phyloP scores from a whole-genome alignment of 2,329 filamentous ascomycete species.

The Ophiostoma montium region DNA sequence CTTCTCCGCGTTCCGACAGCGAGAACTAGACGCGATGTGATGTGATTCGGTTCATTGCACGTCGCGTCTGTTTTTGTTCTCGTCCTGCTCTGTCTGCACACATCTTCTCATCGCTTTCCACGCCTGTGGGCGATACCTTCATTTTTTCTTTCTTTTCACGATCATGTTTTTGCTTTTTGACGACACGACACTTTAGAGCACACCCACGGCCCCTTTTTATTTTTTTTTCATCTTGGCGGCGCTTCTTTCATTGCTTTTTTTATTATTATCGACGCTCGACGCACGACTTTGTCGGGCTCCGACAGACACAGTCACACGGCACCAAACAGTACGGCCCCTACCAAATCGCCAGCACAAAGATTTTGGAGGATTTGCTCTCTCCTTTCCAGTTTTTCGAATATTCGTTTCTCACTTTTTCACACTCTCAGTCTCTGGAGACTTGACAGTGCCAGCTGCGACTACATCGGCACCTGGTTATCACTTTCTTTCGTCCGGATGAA shows the following conservation, averaged over 20 bases:
- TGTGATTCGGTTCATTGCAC: background rate
- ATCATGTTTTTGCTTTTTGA: background rate
- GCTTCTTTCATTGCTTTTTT: background rate
- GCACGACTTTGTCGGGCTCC: background rate
- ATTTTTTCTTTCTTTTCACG: background rate
- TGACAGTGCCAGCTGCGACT: background rate
- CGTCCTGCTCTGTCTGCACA: conserved; percentile 1
- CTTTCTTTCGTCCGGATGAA: background rate
- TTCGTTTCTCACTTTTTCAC: background rate
- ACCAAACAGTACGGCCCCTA: background rate
- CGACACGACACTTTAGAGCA: background rate
- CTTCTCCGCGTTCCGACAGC: conserved; percentile 1
- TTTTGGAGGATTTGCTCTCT: background rate
- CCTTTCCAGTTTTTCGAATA: conserved; percentile 4
- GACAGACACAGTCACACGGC: background rate
- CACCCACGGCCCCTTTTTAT: background rate
- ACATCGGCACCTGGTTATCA: background rate
- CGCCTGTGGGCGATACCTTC: background rate
- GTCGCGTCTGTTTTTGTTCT: background rate
- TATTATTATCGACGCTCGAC: background rate
- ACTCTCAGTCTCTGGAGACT: background rate
- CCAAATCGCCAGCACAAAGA: background rate
- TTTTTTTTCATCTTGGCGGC: background rate
- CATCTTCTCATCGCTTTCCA: background rate
- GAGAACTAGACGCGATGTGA: background rate